Base-by-base conservation (phyloP, 371 early-diverging fungal genomes). In the Syncephalastrum contaminatum region DNA sequence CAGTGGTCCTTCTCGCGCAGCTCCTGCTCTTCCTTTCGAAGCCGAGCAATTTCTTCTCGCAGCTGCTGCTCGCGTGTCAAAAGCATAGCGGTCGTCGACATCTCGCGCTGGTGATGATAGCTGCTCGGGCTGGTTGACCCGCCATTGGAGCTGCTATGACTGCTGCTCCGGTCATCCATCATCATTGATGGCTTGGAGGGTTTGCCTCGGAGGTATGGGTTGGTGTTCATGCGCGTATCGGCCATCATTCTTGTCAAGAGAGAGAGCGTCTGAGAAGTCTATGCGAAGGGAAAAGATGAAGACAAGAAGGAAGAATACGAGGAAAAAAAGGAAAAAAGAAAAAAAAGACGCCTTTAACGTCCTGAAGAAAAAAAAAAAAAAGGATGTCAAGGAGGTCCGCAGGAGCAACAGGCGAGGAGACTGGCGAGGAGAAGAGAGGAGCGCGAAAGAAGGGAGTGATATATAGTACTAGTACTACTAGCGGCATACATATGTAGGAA, bases 11-110 rank as follows among this genome's bases (percentile, higher is more conserved):
- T 75, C 27, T 73, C 70, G 40, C 64, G 50, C 19, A 79, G 62
- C 24, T 65, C 75, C 56, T 75, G 70, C 48, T 71, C 70, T 51
- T 79, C 75, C 50, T 63, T 61, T 60, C 66, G 55, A 14, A 79
- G 56, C 53, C 64, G 61, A 36, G 70, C 79, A 48, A 79, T 79
- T 48, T 79, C 79, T 47, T 75, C 73, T 19, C 60, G 60, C 20
- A 79, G 60, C 48, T 69, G 70, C 24, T 79, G 70, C 36, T 75
- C 75, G 27, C 65, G 62, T 22, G 48, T 55, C 27, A 54, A 18
- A 3, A 60, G 45, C 13, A 54, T 54, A 4, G 18, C 43, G 18
- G 25, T 49, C 3, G 57, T 50, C 21, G 43, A 30, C 43, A 36
- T 57, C 51, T n/a, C 57, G 50, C 21, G 16, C 15, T 21, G 21